Evolutionary conservation across 208 protist genomes (phyloP).

Genomic region (Wallacemonas sp.): DNA sequence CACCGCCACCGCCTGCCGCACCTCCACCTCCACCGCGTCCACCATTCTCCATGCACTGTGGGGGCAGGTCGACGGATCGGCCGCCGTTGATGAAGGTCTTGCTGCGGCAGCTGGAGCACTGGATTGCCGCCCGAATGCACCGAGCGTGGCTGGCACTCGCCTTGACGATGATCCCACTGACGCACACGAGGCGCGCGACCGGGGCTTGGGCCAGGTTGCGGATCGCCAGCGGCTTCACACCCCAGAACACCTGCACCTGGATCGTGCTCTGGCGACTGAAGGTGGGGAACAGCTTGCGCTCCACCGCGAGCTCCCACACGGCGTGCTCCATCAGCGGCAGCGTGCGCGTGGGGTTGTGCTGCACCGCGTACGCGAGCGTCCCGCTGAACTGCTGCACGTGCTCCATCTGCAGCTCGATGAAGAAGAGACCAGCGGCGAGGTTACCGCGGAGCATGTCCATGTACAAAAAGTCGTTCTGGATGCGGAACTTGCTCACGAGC

Average conservation of each 20-base stretch:
- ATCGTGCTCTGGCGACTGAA: constrained; percentile 64
- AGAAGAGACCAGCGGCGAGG: constrained; percentile 78
- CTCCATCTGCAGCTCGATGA: constrained; percentile 85
- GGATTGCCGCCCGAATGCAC: constrained; percentile 84
- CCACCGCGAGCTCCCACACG: constrained; percentile 73
- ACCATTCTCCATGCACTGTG: constrained; percentile 86
- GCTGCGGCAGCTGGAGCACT: constrained; percentile 90
- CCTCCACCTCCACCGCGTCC: constrained; percentile 30
- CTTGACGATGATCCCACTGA: constrained; percentile 92
- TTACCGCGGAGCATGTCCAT: constrained; percentile 85
- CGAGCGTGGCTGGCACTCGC: constrained; percentile 77
- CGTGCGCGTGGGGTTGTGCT: constrained; percentile 62
- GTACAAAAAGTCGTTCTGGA: constrained; percentile 84
- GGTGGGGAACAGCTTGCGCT: constrained; percentile 67
- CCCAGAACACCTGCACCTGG: constrained; percentile 91
- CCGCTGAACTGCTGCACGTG: constrained; percentile 88
- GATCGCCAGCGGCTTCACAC: constrained; percentile 71
- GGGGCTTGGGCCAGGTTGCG: constrained; percentile 77
- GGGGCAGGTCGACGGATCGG: constrained; percentile 76
- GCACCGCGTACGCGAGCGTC: constrained; percentile 67
- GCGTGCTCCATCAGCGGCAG: constrained; percentile 88
- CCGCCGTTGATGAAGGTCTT: constrained; percentile 82
- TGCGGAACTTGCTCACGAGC: constrained; percentile 79
- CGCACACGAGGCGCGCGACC: constrained; percentile 80
- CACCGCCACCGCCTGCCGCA: constrained; percentile 18